Base-by-base conservation (phyloP, 202 grass and related monocot genomes). In the Hordeum pubiflorum region DNA sequence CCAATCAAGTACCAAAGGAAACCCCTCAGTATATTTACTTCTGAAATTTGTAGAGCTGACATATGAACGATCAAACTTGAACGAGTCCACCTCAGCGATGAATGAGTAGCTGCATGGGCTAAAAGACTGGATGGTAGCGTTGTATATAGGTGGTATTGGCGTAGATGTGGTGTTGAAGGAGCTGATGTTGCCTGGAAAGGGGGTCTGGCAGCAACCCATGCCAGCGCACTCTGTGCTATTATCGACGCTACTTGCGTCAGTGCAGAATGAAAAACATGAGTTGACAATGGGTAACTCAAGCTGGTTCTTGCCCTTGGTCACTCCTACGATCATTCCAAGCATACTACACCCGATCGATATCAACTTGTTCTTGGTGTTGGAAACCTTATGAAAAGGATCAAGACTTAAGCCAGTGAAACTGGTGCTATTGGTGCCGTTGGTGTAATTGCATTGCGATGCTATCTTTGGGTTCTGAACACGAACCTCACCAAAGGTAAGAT, bases 1-100 rank as follows among this genome's bases (percentile, higher is more conserved):
- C 82, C 73, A 84, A 68, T 84, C 82, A 0, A 84, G 23, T 8
- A 84, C 50, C 61, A 84, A 1, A 59, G 79, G 67, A 9, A 72
- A 54, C 0, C 43, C 77, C 1, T 37, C n/a, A 26, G 11, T 0
- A 33, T 67, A 24, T 0, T 2, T 22, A 21, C 31, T 10, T 1
- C 1, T 2, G 0, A 79, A 79, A 15, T 68, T 4, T 2, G 18
- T 58, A n/a, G 46, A 26, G 11, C 6, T 13, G 0, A 2, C 14
- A 58, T 58, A 26, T 0, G 50, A 70, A 58, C 1, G 7, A 6
- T 58, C 15, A 3, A 80, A 80, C 15, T 58, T 70, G 52, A 80
- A 80, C 78, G 33, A 70, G 0, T 20, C 50, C 0, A 11, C 9
- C 64, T 58, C 64, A 2, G n/a, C 15, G 9, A 80, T 10, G 5